A percentile compares a stretch with the other conserved stretches of the same genome.
Conservation (phyloP, 73 alveolate species). For the Paramecium biaurelia region DNA sequence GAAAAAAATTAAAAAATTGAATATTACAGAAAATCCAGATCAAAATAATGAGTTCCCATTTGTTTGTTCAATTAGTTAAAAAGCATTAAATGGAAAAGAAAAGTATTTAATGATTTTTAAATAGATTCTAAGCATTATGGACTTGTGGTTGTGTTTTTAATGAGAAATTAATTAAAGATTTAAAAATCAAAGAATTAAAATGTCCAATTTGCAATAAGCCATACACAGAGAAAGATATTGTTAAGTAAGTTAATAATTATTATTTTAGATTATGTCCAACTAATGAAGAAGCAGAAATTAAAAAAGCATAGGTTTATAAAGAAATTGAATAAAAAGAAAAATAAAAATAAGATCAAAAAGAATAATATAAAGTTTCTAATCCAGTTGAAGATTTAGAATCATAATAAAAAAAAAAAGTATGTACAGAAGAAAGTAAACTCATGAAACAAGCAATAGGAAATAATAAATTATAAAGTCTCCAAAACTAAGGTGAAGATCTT, state of each 20-base stretch:
- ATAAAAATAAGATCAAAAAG: background rate
- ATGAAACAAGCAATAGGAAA: background rate
- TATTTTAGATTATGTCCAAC: slow-evolving; percentile 40
- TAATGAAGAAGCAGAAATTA: slow-evolving; percentile 57
- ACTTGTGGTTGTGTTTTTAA: slow-evolving; percentile 23
- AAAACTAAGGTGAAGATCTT: background rate
- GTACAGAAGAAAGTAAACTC: background rate
- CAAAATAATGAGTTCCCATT: background rate
- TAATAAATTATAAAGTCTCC: background rate
- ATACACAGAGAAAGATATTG: slow-evolving; percentile 41
- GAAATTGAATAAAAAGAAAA: slow-evolving; percentile 1
- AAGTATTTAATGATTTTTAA: slow-evolving; percentile 9
- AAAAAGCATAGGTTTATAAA: slow-evolving; percentile 16
- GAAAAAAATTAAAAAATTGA: background rate
- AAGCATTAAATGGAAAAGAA: slow-evolving; percentile 82
- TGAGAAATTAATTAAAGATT: slow-evolving; percentile 75
- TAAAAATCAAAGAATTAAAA: slow-evolving; percentile 56
- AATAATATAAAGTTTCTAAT: background rate
- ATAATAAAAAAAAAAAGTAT: background rate
- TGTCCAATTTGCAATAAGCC: slow-evolving; percentile 59
- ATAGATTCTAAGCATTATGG: slow-evolving; percentile 78
- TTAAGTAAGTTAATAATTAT: background rate
- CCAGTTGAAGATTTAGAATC: background rate
- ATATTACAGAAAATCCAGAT: slow-evolving; percentile 11
- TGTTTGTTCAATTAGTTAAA: slow-evolving; percentile 62